phyloP scores from a whole-genome alignment of 768 basidiomycete genomes.

The Hemileccinum impolitum region DNA sequence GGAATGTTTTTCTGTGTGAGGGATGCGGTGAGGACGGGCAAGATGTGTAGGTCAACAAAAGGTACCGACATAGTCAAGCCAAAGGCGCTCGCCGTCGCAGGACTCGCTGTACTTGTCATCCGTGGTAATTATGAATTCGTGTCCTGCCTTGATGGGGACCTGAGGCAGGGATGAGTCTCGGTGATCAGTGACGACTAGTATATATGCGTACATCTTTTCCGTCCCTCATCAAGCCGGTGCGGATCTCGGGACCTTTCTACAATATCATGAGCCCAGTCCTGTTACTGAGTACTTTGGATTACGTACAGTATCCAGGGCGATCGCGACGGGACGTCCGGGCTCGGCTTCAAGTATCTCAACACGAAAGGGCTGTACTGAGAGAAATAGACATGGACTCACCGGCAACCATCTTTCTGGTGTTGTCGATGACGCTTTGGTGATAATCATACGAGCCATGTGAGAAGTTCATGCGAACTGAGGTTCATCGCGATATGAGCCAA shows the following conservation, averaged over 20 bases:
- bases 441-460: conserved; percentile 99
- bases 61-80: conserved; percentile 84
- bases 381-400: conserved; percentile 45
- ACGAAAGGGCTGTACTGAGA: background rate
- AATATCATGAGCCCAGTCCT: conserved; percentile 6
- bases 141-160: conserved; percentile 84
- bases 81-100: conserved; percentile 83
- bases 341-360: conserved; percentile 36
- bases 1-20: conserved; percentile 72
- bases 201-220: conserved; percentile 70
- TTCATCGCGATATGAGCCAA: conserved; percentile 9
- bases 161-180: conserved; percentile 29
- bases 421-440: conserved; percentile 99
- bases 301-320: conserved; percentile 93
- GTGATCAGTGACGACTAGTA: background rate
- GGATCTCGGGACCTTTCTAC: conserved; percentile 99
- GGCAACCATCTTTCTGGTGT: conserved; percentile 82
- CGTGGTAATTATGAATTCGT: conserved; percentile 89
- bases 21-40: background rate
- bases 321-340: conserved; percentile 89
- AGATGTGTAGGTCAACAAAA: background rate
- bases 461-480: conserved; percentile 98
- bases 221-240: conserved; percentile 90
- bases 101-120: conserved; percentile 75
- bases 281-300: background rate